Evolutionary conservation across 805 yeast species (phyloP).

Genomic region (Naumovozyma castellii): DNA sequence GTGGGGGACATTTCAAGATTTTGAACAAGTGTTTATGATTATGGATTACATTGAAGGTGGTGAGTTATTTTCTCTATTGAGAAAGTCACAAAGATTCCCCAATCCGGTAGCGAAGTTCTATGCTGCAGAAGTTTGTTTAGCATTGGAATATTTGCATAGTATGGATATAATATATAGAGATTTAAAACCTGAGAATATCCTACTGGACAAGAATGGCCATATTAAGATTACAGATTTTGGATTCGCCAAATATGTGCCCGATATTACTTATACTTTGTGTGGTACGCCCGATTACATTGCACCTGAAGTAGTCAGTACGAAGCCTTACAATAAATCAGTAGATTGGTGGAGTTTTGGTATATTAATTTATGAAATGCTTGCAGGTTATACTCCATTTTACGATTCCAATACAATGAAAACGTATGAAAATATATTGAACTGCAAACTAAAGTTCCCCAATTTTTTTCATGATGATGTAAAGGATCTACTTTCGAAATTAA

Average conservation of each 20-base stretch:
- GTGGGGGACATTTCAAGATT: slow-evolving; percentile 95
- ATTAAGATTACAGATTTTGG: slow-evolving; percentile 88
- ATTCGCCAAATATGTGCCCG: slow-evolving; percentile 82
- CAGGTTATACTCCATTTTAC: slow-evolving; percentile 91
- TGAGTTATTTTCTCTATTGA: slow-evolving; percentile 70
- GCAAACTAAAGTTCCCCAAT: slow-evolving; percentile 66
- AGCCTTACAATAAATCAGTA: slow-evolving; percentile 86
- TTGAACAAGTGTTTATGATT: slow-evolving; percentile 73
- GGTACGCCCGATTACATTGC: slow-evolving; percentile 96
- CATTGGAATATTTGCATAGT: slow-evolving; percentile 75
- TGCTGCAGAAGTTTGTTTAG: slow-evolving; percentile 80
- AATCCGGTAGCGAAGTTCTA: slow-evolving; percentile 92
- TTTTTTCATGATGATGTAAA: slow-evolving; percentile 69
- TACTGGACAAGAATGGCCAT: slow-evolving; percentile 79
- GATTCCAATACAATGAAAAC: slow-evolving; percentile 89
- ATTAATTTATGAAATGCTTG: slow-evolving; percentile 82
- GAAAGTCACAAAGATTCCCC: slow-evolving; percentile 88
- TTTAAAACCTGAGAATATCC: slow-evolving; percentile 81
- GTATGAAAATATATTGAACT: slow-evolving; percentile 77
- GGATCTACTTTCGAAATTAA: slow-evolving; percentile 60
- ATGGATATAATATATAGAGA: slow-evolving; percentile 83
- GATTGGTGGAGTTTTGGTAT: slow-evolving; percentile 98
- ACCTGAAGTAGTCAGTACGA: slow-evolving; percentile 87
- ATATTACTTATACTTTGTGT: slow-evolving; percentile 85
- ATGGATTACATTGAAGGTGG: slow-evolving; percentile 97